Conservation (phyloP, 2,329 filamentous ascomycete genomes). For the Aplosporella prunicola region DNA sequence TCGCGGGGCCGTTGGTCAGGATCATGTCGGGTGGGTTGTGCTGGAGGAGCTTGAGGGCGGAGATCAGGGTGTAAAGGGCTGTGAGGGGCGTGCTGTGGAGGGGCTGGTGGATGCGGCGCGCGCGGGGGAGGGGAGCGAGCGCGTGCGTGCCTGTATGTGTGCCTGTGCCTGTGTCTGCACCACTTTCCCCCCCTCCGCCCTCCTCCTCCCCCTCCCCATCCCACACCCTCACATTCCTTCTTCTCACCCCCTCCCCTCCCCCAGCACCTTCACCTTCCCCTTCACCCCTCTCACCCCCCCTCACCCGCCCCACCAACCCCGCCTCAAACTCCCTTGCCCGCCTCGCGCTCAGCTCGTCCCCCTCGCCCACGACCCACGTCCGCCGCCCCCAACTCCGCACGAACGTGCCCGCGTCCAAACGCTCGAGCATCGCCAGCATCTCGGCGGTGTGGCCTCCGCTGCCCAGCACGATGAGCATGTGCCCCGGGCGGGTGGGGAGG, state of each 20-base stretch:
- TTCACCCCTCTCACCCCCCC: too few species aligned
- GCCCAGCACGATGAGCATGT: constrained; percentile 75
- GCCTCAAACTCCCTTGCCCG: constrained; percentile 57
- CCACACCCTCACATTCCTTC: neutral
- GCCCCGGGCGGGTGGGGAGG: constrained; percentile 45
- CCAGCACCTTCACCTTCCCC: constrained; percentile 13
- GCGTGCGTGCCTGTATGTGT: constrained; percentile 43
- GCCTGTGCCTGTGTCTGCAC: constrained; percentile 22
- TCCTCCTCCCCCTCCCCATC: constrained; percentile 2
- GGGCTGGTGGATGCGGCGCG: constrained; percentile 73
- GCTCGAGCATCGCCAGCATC: constrained; percentile 75
- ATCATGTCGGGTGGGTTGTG: constrained; percentile 56
- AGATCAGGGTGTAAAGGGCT: constrained; percentile 51
- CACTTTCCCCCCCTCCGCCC: constrained; percentile 1
- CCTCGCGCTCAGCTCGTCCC: constrained; percentile 61
- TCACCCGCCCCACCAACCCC: constrained; percentile 20
- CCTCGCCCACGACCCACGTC: constrained; percentile 72
- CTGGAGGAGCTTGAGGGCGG: constrained; percentile 17
- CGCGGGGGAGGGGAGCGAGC: constrained; percentile 61
- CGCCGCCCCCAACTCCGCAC: constrained; percentile 43
- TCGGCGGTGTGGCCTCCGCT: constrained; percentile 92
- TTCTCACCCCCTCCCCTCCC: constrained; percentile 6
- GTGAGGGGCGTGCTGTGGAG: constrained; percentile 64
- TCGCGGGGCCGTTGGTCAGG: constrained; percentile 81
- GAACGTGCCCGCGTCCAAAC: constrained; percentile 37